Evolutionary conservation across 495 filamentous ascomycete species (phyloP).

Genomic region (Xylaria scruposa): DNA sequence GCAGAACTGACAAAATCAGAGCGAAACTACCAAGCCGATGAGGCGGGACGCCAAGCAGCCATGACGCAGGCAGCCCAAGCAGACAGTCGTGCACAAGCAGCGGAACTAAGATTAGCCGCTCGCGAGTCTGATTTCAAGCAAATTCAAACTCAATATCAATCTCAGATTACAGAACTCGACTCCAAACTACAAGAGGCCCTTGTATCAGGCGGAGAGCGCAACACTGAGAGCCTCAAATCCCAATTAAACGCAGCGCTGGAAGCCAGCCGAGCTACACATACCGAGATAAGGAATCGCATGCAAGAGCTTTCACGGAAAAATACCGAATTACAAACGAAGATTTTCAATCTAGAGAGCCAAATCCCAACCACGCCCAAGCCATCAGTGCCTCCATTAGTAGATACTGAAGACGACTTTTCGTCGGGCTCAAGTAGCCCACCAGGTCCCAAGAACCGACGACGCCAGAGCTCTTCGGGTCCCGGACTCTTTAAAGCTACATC

Average conservation of each 20-base stretch:
- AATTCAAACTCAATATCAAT: slow-evolving; percentile 50
- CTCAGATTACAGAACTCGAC: slow-evolving; percentile 50
- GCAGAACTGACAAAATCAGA: slow-evolving; percentile 62
- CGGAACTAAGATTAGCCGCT: slow-evolving; percentile 58
- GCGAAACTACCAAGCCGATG: slow-evolving; percentile 63
- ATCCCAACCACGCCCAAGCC: slow-evolving; percentile 31
- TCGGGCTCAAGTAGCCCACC: slow-evolving; percentile 35
- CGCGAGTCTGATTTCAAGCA: slow-evolving; percentile 59
- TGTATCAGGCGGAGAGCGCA: slow-evolving; percentile 29
- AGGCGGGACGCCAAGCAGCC: slow-evolving; percentile 58
- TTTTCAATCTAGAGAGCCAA: slow-evolving; percentile 46
- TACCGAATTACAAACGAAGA: slow-evolving; percentile 42
- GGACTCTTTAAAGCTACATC: slow-evolving; percentile 42
- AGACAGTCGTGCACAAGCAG: slow-evolving; percentile 56
- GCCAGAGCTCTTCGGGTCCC: slow-evolving; percentile 46
- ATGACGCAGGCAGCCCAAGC: slow-evolving; percentile 59
- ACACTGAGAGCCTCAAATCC: slow-evolving; percentile 40
- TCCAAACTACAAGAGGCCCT: slow-evolving; percentile 51
- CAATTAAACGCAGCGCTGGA: slow-evolving; percentile 46
- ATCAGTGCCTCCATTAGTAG: slow-evolving; percentile 12
- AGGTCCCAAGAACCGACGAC: slow-evolving; percentile 33
- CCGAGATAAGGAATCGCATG: slow-evolving; percentile 52
- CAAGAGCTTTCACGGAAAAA: slow-evolving; percentile 50
- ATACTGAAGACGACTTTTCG: slow-evolving; percentile 32
- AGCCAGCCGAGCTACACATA: slow-evolving; percentile 48